Evolutionary conservation across 2,329 filamentous ascomycete genomes (phyloP), one percentile per base, ranked within the genome.

Genomic region (Whalleya microplaca): DNA sequence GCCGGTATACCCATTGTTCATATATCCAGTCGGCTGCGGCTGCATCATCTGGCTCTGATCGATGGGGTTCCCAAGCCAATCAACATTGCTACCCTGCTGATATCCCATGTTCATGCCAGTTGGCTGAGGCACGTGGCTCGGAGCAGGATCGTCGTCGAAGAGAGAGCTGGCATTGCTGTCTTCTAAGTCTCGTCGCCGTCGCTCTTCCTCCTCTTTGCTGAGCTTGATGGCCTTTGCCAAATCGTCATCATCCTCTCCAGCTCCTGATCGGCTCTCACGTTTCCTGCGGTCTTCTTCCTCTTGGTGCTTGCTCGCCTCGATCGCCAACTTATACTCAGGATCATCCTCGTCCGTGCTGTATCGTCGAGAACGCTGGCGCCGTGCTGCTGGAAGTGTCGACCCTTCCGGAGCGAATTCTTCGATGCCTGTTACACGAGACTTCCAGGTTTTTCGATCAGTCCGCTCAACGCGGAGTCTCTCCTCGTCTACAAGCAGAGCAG

Each of bases 21-120:
- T 78, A 62, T 83, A 90, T n/a, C 91, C 92, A 1, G 92, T 96
- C 2, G 86, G 89, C 72, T 96, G 92, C 44, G 85, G 83, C 72
- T 93, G 87, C 64, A 88, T 82, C 72, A 85, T 82, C 69, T 91
- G 88, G 66, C 78, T 85, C 68, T 86, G 87, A 56, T 94, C 91
- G 68, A 98, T 89, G 12, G 93, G 92, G 73, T 99, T 99, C 56
- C 94, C 95, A 67, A 96, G 95, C 86, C 96, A 98, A 75, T 99
- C 95, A 18, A 99, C 95, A 12, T 92, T 91, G 55, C 90, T 90
- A 71, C 96, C 94, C 76, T 99, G 95, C 78, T 98, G 93, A 70
- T 99, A 99, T 45, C 94, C 94, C 76, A 96, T 93, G 75, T 97
- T 98, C 78, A 92, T 92, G 37, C 92, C 94, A 14, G 93, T 98